These are phyloP conservation scores for Orbilia brochopaga DNA, from an alignment of 2,329 filamentous ascomycete genomes.

Conservation along the genomic window DNA sequence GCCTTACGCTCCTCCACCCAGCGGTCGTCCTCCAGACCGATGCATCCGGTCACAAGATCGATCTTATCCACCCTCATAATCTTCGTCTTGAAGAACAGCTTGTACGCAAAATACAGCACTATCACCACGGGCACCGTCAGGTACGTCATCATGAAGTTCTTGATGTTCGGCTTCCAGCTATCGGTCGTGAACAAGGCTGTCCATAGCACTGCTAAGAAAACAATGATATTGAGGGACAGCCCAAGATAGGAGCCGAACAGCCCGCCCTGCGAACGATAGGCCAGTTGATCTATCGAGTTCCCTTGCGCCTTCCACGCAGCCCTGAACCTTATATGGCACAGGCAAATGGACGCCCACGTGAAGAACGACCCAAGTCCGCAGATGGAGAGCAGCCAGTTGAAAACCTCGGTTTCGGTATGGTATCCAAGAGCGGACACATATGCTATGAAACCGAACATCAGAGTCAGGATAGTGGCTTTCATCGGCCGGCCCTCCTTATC, in stretches of 20 bases:
- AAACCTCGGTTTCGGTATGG: constrained; percentile 59
- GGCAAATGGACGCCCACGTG: constrained; percentile 74
- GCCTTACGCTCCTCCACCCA: constrained; percentile 47
- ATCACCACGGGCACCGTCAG: constrained; percentile 42
- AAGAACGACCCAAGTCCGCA: constrained; percentile 76
- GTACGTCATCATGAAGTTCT: constrained; percentile 50
- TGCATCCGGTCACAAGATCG: constrained; percentile 41
- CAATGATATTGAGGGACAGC: constrained; percentile 37
- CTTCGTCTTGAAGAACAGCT: constrained; percentile 47
- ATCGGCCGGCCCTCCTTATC: constrained; percentile 67
- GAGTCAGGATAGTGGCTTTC: constrained; percentile 39
- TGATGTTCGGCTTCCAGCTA: constrained; percentile 48
- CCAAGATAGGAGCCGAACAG: constrained; percentile 40
- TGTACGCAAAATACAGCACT: constrained; percentile 47
- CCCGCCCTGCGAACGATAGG: constrained; percentile 43
- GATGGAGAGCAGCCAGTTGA: constrained; percentile 72
- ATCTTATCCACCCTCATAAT: constrained; percentile 40
- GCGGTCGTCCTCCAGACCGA: constrained; percentile 40
- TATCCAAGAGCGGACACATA: constrained; percentile 45
- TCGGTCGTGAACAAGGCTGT: constrained; percentile 43
- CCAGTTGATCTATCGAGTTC: constrained; percentile 61
- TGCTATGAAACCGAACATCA: constrained; percentile 43
- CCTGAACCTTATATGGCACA: constrained; percentile 71
- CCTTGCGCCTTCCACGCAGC: constrained; percentile 68
- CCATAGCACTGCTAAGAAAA: constrained; percentile 42